Evolutionary conservation across 257 asterid species (phyloP), one percentile per base, ranked within the genome.

Genomic region (Primulina eburnea): DNA sequence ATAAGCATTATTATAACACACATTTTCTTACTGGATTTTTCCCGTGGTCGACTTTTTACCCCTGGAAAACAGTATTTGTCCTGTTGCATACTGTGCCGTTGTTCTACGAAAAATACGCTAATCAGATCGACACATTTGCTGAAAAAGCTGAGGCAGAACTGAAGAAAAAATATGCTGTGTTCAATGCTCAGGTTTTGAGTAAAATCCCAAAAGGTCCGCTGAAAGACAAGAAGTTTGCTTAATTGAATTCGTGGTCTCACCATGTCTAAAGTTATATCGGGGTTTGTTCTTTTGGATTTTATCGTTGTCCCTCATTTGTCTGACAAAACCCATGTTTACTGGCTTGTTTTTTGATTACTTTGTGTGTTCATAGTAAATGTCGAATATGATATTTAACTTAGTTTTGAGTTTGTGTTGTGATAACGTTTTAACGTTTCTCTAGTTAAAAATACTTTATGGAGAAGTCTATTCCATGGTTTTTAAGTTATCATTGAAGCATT

Each of bases 91-190:
- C 96, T 0, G 73, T 91, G 65, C 99, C 99, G 32, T 88, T 91
- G 20, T 72, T 94, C 57, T 94, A 86, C 29, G 97, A 94, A 82
- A 93, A 87, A 73, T 93, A 88, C 3, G 96, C 87, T 11, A 95
- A 89, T 58, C 83, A 89, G 83, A 78, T 93, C 2, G 97, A 93
- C 77, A 82, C 88, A 24, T 74, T 76, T 35, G 92, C 89, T 1
- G 95, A 91, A 82, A 89, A 86, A 73, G 99, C 88, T 33, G 72
- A 75, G 76, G 77, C 67, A 9, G 90, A 82, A 81, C 72, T 94
- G 77, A 86, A 79, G 85, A 91, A 91, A 78, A 95, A 78, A 52
- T 90, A 89, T 78, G 92, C 91, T 0, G 88, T 85, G 11, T 72
- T 93, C 24, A 90, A 93, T 55, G 85, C 72, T 1, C 86, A 86